These are phyloP conservation scores for Aureobasidium pullulans DNA, from an alignment of 2,329 filamentous ascomycete genomes.

Conservation along the genomic window DNA sequence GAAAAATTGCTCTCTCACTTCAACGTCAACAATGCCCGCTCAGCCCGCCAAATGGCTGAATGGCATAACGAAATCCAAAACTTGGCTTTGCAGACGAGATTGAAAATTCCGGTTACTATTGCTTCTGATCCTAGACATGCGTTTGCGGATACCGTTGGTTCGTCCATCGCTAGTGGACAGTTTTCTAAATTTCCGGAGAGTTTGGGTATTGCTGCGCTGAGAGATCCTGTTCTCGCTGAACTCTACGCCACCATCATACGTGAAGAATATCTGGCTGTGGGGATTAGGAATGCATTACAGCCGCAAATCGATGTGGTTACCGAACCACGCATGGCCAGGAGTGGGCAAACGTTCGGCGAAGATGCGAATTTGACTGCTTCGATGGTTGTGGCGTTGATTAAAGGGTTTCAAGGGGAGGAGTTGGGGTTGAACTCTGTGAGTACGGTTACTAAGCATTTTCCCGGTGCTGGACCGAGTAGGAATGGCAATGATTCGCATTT, in stretches of 20 bases:
- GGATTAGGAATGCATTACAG: slow-evolving; percentile 67
- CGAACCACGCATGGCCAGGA: slow-evolving; percentile 62
- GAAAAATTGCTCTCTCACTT: slow-evolving; percentile 59
- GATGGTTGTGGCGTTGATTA: slow-evolving; percentile 35
- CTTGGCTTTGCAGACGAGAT: not conserved
- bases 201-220: slow-evolving; percentile 65
- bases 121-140: slow-evolving; percentile 48
- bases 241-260: slow-evolving; percentile 62
- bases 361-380: slow-evolving; percentile 63
- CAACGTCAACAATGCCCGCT: slow-evolving; percentile 58
- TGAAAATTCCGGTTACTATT: slow-evolving; percentile 1
- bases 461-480: not conserved
- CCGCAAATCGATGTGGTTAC: slow-evolving; percentile 64
- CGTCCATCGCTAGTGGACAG: slow-evolving; percentile 63
- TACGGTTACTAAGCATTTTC: slow-evolving; percentile 4
- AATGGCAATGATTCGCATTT: slow-evolving; percentile 8
- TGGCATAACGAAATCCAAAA: slow-evolving; percentile 1
- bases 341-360: slow-evolving; percentile 67
- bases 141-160: slow-evolving; percentile 65
- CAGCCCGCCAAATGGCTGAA: slow-evolving; percentile 56
- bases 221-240: slow-evolving; percentile 56
- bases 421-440: not conserved
- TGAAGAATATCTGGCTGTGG: slow-evolving; percentile 57
- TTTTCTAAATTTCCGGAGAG: slow-evolving; percentile 63
- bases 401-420: not conserved